A percentile compares a stretch with the other conserved stretches of the same genome.
Conservation (phyloP, 164 flowering plant species). For the Magnolia officinalis region DNA sequence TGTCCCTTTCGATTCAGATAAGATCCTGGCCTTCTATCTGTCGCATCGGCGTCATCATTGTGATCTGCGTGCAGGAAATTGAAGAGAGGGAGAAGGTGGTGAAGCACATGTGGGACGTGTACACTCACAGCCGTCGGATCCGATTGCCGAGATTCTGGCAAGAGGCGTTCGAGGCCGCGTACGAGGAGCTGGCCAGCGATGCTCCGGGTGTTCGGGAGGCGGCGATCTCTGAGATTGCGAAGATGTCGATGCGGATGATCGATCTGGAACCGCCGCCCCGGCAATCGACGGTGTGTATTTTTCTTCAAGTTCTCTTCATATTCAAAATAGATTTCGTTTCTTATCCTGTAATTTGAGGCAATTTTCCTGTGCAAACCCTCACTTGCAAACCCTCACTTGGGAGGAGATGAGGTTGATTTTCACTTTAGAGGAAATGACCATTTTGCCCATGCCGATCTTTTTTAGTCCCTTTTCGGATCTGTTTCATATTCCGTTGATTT, state of each 20-base stretch:
- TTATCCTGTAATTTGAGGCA: neutral
- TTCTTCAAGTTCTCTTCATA: neutral
- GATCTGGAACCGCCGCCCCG: slow-evolving; percentile 58
- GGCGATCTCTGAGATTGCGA: slow-evolving; percentile 91
- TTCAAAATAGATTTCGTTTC: neutral
- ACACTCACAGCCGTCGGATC: slow-evolving; percentile 70
- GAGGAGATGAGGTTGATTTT: neutral
- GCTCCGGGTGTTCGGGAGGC: slow-evolving; percentile 58
- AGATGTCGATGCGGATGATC: slow-evolving; percentile 73
- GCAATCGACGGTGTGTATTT: slow-evolving; percentile 2
- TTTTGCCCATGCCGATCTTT: neutral
- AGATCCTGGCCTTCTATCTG: neutral
- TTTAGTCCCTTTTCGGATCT: neutral
- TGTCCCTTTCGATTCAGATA: neutral
- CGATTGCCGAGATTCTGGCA: slow-evolving; percentile 84
- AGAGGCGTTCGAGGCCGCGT: slow-evolving; percentile 93
- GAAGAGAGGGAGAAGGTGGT: slow-evolving; percentile 99
- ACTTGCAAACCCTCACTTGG: neutral
- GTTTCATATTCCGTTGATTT: neutral
- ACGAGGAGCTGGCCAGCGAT: slow-evolving; percentile 80
- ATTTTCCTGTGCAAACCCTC: neutral
- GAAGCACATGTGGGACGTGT: slow-evolving; percentile 98
- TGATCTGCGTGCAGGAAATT: slow-evolving; percentile 58
- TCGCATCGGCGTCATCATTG: neutral
- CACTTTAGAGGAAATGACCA: neutral